Conservation (phyloP, 2,329 filamentous ascomycete genomes). For the Penicillium polonicum region DNA sequence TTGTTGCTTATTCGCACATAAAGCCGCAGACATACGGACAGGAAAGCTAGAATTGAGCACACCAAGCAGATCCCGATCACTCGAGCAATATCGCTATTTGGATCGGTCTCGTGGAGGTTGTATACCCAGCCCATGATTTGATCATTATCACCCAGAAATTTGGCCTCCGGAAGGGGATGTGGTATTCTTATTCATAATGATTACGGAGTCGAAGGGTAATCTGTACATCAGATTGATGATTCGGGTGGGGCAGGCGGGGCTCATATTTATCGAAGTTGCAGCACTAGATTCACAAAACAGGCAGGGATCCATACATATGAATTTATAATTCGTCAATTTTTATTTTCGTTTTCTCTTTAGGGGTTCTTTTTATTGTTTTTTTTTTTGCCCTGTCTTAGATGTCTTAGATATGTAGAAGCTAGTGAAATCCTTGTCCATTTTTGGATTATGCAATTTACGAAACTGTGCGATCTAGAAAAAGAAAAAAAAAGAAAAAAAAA, state of each 20-base stretch:
- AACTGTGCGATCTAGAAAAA: background rate
- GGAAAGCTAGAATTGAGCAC: slow-evolving; percentile 23
- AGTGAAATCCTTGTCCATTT: background rate
- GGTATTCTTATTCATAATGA: background rate
- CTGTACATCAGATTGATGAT: too few species aligned
- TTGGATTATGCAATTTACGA: background rate
- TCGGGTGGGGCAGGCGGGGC: background rate
- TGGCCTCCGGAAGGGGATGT: background rate
- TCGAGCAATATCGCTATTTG: slow-evolving; percentile 18
- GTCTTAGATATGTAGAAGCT: background rate
- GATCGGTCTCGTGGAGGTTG: slow-evolving; percentile 27
- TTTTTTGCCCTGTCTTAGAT: background rate
- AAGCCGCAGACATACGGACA: slow-evolving; percentile 27
- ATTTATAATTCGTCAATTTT: background rate
- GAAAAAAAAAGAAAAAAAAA: too few species aligned
- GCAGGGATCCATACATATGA: background rate
- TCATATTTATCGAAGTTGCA: background rate
- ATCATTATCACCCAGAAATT: background rate
- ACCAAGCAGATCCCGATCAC: slow-evolving; percentile 25
- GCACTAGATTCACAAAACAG: background rate
- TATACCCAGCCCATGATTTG: slow-evolving; percentile 31
- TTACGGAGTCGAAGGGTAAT: background rate
- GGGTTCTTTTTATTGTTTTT: background rate
- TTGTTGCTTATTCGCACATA: slow-evolving; percentile 25
- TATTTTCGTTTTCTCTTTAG: too few species aligned